These are phyloP conservation scores for Mycena amicta DNA, from an alignment of 768 basidiomycete species.

Conservation along the genomic window DNA sequence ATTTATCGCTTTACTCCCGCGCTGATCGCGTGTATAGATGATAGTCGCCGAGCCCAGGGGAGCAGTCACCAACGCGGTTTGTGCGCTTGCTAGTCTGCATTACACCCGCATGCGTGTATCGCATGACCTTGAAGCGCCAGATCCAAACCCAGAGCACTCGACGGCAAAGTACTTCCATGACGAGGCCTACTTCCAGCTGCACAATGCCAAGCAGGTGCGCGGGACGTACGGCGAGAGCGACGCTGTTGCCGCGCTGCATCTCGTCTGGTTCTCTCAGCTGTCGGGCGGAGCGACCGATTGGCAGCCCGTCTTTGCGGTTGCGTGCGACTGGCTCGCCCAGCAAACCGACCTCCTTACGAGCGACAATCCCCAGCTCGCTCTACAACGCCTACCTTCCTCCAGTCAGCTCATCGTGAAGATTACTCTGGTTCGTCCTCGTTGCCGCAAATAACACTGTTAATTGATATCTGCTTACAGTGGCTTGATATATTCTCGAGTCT, in stretches of 20 bases:
- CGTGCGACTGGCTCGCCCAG: slow-evolving; percentile 73
- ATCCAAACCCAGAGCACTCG: slow-evolving; percentile 55
- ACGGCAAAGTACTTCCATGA: slow-evolving; percentile 68
- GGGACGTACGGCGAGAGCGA: slow-evolving; percentile 65
- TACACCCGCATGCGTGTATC: slow-evolving; percentile 62
- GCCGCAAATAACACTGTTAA: neutral
- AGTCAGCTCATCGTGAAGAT: slow-evolving; percentile 67
- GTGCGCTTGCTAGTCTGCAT: slow-evolving; percentile 76
- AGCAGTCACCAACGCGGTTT: slow-evolving; percentile 70
- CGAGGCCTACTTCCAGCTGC: slow-evolving; percentile 66
- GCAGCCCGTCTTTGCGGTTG: slow-evolving; percentile 68
- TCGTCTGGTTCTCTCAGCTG: slow-evolving; percentile 73
- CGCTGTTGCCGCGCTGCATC: slow-evolving; percentile 77
- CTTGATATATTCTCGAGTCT: slow-evolving; percentile 75
- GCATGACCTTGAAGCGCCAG: slow-evolving; percentile 58
- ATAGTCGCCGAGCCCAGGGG: slow-evolving; percentile 70
- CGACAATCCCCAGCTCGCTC: slow-evolving; percentile 63
- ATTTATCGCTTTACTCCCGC: no score
- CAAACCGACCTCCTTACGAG: slow-evolving; percentile 62
- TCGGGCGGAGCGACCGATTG: slow-evolving; percentile 73
- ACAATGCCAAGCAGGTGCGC: slow-evolving; percentile 53
- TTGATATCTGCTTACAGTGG: slow-evolving; percentile 69
- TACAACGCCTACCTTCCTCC: slow-evolving; percentile 55
- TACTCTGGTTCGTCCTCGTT: slow-evolving; percentile 76
- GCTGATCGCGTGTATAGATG: slow-evolving; percentile 35